phyloP scores from a whole-genome alignment of 1,139 yeast species.

The Hemisphaericaspora xylofermentans region DNA sequence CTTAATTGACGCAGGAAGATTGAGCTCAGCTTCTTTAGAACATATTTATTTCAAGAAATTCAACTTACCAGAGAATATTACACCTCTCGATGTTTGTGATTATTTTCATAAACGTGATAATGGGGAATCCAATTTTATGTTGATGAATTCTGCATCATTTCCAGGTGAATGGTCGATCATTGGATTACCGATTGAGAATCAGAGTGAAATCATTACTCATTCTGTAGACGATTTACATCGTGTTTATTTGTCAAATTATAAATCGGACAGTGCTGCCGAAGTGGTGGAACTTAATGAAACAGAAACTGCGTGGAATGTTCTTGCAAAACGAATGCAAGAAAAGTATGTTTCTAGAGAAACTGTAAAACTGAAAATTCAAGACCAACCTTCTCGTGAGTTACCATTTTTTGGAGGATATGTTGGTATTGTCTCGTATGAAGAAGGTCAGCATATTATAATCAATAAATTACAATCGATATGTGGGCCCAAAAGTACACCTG shows the following conservation, averaged over 20 bases:
- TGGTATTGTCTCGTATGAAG: conserved; percentile 87
- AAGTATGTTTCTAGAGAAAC: conserved; percentile 22
- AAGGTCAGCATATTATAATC: conserved; percentile 52
- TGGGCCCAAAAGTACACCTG: conserved; percentile 48
- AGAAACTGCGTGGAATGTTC: conserved; percentile 23
- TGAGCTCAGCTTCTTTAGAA: conserved; percentile 4
- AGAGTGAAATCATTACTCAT: conserved; percentile 64
- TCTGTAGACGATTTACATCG: conserved; percentile 44
- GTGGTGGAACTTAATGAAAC: conserved; percentile 4
- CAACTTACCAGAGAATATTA: conserved; percentile 15
- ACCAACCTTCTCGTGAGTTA: conserved; percentile 29
- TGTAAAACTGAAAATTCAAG: conserved; percentile 16
- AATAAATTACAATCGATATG: conserved; percentile 34
- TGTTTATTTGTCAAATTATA: conserved; percentile 20
- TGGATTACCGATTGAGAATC: conserved; percentile 59
- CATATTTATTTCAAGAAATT: conserved; percentile 19
- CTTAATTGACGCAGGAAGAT: conserved; percentile 12
- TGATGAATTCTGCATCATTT: conserved; percentile 69
- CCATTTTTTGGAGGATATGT: conserved; percentile 90
- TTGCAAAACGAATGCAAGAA: conserved; percentile 24
- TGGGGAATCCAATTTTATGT: conserved; percentile 41
- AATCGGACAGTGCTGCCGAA: conserved; percentile 12
- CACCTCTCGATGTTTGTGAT: conserved; percentile 54
- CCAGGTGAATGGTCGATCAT: conserved; percentile 91
- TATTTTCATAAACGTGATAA: conserved; percentile 19